phyloP scores from a whole-genome alignment of 2,329 filamentous ascomycete species.

The Fusarium sp. region DNA sequence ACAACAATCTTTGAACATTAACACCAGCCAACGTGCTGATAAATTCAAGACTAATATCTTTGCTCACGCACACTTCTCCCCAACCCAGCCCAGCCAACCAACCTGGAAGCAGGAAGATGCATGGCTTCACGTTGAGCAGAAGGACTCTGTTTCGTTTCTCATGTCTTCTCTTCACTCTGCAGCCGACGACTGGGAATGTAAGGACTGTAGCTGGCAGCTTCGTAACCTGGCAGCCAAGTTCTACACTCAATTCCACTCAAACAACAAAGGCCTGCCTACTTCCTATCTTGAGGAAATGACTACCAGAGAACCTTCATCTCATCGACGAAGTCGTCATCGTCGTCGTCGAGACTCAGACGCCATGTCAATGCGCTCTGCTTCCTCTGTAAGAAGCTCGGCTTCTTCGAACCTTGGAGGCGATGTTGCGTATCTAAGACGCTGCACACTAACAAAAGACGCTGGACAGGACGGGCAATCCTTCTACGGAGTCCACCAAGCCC shows the following conservation, averaged over 20 bases:
- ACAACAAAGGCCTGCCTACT: background rate
- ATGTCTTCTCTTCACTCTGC: background rate
- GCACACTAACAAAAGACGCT: background rate
- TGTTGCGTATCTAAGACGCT: background rate
- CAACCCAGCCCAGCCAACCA: background rate
- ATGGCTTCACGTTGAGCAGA: background rate
- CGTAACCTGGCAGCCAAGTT: background rate
- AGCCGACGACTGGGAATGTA: slow-evolving; percentile 15
- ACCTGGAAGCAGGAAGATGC: background rate
- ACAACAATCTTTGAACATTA: background rate
- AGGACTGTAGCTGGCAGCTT: slow-evolving; percentile 8
- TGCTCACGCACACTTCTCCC: slow-evolving; percentile 5
- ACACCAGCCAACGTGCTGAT: background rate
- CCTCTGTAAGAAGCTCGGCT: background rate
- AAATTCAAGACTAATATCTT: background rate
- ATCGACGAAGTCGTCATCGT: too few species aligned
- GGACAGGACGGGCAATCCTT: background rate
- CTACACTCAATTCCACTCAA: background rate
- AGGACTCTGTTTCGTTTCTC: background rate
- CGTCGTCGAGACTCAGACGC: background rate
- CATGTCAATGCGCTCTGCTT: background rate
- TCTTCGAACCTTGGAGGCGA: background rate
- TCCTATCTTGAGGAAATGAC: background rate
- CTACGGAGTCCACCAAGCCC: slow-evolving; percentile 17
- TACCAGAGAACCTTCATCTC: background rate